Evolutionary conservation across 1,284 basidiomycete genomes (phyloP).

Genomic region (Trametes versicolor): DNA sequence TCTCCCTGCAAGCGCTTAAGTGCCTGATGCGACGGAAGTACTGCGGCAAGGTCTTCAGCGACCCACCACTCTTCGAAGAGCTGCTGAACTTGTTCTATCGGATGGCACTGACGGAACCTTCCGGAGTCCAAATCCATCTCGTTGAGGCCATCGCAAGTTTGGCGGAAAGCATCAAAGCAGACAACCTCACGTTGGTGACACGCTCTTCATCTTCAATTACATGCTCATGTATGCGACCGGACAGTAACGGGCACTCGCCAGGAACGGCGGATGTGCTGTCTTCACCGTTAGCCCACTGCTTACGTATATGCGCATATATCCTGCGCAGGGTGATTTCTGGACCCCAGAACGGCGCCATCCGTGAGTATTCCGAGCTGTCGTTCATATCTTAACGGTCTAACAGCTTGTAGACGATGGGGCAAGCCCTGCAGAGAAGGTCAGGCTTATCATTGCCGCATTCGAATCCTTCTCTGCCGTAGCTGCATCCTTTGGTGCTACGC

Average conservation of each 20-base stretch:
- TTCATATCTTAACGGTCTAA: neutral
- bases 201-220: neutral
- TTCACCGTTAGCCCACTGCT: slow-evolving; percentile 69
- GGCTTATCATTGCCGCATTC: slow-evolving; percentile 76
- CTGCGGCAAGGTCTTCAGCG: slow-evolving; percentile 83
- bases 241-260: slow-evolving; percentile 49
- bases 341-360: slow-evolving; percentile 61
- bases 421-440: slow-evolving; percentile 61
- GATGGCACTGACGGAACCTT: slow-evolving; percentile 88
- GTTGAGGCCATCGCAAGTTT: slow-evolving; percentile 78
- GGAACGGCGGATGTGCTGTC: slow-evolving; percentile 53
- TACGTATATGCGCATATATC: slow-evolving; percentile 84
- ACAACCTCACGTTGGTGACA: slow-evolving; percentile 17
- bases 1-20: slow-evolving; percentile 85
- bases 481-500: slow-evolving; percentile 61
- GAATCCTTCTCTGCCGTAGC: slow-evolving; percentile 73
- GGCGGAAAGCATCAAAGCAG: slow-evolving; percentile 59
- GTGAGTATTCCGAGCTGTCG: slow-evolving; percentile 53
- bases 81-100: slow-evolving; percentile 90
- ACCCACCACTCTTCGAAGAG: slow-evolving; percentile 89
- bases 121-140: slow-evolving; percentile 78
- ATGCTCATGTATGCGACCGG: neutral
- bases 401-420: slow-evolving; percentile 37
- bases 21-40: slow-evolving; percentile 83
- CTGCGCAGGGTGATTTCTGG: slow-evolving; percentile 76